Conservation (phyloP, 768 basidiomycete species). For the Grammothele lineata region DNA sequence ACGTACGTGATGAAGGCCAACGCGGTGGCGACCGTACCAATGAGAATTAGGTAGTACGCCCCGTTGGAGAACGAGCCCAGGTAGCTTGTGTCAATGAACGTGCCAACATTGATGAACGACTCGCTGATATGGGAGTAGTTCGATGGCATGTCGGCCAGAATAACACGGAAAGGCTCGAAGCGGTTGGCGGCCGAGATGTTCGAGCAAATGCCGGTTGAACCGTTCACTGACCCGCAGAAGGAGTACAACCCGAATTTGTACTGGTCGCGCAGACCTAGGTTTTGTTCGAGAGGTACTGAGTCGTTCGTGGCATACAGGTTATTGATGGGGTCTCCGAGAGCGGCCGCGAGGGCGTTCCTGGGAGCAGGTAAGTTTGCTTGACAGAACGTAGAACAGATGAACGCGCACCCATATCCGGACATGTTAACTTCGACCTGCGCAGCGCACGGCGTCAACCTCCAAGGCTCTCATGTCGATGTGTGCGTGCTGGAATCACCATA, state of each 20-base stretch:
- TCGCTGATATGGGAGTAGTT: constrained; percentile 58
- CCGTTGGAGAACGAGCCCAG: constrained; percentile 60
- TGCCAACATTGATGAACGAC: constrained; percentile 45
- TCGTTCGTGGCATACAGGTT: constrained; percentile 66
- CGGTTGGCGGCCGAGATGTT: constrained; percentile 53
- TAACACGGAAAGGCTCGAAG: constrained; percentile 61
- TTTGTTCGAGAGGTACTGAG: constrained; percentile 51
- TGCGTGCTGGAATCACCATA: constrained; percentile 49
- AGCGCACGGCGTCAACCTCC: constrained; percentile 16
- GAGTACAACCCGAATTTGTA: constrained; percentile 83
- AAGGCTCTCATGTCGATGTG: constrained; percentile 16
- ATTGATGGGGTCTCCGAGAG: constrained; percentile 53
- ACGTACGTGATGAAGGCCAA: constrained; percentile 60
- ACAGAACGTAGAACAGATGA: background rate
- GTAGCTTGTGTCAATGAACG: constrained; percentile 58
- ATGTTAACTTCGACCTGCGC: constrained; percentile 63
- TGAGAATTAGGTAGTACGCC: constrained; percentile 71
- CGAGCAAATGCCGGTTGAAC: constrained; percentile 57
- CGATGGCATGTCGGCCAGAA: constrained; percentile 61
- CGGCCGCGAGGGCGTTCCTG: constrained; percentile 47
- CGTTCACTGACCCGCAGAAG: constrained; percentile 68
- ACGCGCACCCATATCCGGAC: constrained; percentile 62
- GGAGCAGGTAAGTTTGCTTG: constrained; percentile 4
- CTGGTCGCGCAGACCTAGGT: constrained; percentile 59
- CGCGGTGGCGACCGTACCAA: constrained; percentile 65